A percentile compares a stretch with the other conserved stretches of the same genome.
Conservation (phyloP, 2,329 filamentous ascomycete genomes). For the Cladorrhinum sp. region DNA sequence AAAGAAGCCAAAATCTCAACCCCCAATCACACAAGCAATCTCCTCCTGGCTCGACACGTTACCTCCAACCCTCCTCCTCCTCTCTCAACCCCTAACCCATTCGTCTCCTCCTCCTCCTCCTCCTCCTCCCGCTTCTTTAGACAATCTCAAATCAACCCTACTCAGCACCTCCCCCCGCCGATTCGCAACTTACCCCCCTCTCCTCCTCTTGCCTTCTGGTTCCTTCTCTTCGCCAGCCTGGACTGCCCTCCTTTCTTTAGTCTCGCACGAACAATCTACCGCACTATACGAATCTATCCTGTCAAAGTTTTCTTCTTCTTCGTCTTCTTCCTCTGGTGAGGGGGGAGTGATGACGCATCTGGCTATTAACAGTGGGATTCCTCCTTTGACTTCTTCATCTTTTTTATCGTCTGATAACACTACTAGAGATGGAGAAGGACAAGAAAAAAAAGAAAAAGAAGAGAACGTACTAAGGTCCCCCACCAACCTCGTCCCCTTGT, state of each 20-base stretch:
- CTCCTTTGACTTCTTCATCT: too few species aligned
- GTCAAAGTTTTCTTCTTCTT: constrained; percentile 37
- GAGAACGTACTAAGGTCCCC: constrained; percentile 72
- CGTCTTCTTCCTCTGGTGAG: too few species aligned
- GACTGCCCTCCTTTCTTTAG: constrained; percentile 35
- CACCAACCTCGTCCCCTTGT: constrained; percentile 63
- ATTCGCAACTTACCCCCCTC: constrained; percentile 60
- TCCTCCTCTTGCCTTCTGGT: constrained; percentile 58
- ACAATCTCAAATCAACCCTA: too few species aligned
- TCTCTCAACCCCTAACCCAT: constrained; percentile 14
- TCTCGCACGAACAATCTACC: constrained; percentile 26
- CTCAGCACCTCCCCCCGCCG: constrained; percentile 52
- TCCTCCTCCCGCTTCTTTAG: constrained; percentile 35
- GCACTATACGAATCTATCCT: constrained; percentile 52
- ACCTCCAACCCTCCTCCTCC: constrained; percentile 18
- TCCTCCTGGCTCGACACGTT: constrained; percentile 34
- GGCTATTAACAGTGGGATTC: constrained; percentile 61
- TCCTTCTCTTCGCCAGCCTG: constrained; percentile 49
- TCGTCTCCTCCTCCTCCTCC: not conserved
- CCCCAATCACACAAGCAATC: constrained; percentile 38
- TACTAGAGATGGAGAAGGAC: constrained; percentile 13
- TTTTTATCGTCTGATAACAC: constrained; percentile 31
- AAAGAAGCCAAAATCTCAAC: constrained; percentile 32
- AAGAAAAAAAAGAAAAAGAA: constrained; percentile 5
- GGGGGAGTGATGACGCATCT: constrained; percentile 51